Evolutionary conservation across 768 basidiomycete species (phyloP), one percentile per base, ranked within the genome.

Genomic region (Clavulina sp.): DNA sequence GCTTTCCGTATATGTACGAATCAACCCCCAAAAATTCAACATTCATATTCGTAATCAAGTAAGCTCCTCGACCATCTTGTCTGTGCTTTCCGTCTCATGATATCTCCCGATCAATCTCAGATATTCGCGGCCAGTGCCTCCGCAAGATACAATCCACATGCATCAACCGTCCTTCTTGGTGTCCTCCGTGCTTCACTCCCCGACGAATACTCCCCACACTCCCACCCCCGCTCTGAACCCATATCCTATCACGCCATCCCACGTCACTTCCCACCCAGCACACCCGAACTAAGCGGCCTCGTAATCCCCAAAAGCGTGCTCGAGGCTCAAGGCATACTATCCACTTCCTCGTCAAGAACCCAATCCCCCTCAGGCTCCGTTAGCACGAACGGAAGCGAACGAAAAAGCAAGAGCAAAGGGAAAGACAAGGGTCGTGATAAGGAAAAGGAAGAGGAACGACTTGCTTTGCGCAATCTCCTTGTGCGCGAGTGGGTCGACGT

Each of bases 21-120:
- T 96, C 46, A 96, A 96, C 67, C 84, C 80, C 61, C 81, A 89
- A 58, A 82, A 77, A 59, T 93, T 91, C 65, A 79, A 83, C 57
- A 70, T 87, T 30, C 80, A 86, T 58, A 77, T 95, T 49, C 81
- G 93, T 40, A 93, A 95, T 66, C 71, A 80, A 61, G 88, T 87
- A 57, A 5, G 76, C 58, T 43, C 30, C n/a, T 38, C 40, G 47
- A 9, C n/a, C 34, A 23, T 43, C 9, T 38, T 9, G 9, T 49
- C 16, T 33, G 21, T 50, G 24, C 6, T 24, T 46, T 7, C 19
- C 28, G 48, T 29, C 56, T 57, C 53, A 57, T 59, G 18, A 44
- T 52, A 50, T 26, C 33, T 41, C 40, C 48, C 1, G 6, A n/a
- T n/a, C n/a, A n/a, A n/a, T n/a, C n/a, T n/a, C 62, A 92, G 88